A percentile compares a stretch with the other conserved stretches of the same genome.
Conservation (phyloP, 306 rosid genomes). For the Geum urbanum region DNA sequence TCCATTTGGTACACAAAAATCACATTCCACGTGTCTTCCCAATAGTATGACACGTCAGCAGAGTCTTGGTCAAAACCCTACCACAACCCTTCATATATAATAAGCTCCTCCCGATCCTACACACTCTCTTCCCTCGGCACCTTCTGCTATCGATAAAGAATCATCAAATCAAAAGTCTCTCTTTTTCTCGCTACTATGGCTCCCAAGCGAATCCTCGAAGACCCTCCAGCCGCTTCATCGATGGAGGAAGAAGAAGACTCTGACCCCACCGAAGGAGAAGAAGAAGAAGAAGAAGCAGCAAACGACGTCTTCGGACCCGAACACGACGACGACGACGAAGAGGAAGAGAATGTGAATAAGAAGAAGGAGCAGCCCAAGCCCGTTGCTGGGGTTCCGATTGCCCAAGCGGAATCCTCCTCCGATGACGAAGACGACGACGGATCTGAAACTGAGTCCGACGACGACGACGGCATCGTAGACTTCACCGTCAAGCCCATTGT, state of each 20-base stretch:
- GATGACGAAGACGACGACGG: conserved; percentile 26
- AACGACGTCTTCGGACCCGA: conserved; percentile 11
- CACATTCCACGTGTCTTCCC: too few species aligned
- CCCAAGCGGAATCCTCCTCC: conserved; percentile 5
- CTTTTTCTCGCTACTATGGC: conserved; percentile 28
- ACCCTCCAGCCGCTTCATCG: conserved; percentile 24
- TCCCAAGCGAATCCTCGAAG: conserved; percentile 31
- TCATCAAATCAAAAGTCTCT: too few species aligned
- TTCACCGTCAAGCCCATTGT: conserved; percentile 49
- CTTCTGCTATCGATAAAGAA: too few species aligned
- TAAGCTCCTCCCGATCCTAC: too few species aligned
- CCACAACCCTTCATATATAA: background rate
- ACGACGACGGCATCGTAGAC: background rate
- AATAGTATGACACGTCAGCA: background rate
- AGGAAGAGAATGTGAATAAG: background rate
- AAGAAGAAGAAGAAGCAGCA: conserved; percentile 22
- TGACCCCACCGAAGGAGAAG: conserved; percentile 17
- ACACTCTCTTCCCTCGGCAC: too few species aligned
- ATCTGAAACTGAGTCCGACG: conserved; percentile 41
- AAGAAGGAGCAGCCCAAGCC: conserved; percentile 4
- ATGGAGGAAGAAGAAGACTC: conserved; percentile 30
- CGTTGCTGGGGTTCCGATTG: background rate
- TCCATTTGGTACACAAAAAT: too few species aligned
- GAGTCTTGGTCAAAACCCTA: background rate
- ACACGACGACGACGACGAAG: conserved; percentile 6